phyloP scores from a whole-genome alignment of 140 eudicot genomes.

The Bidens hawaiensis region DNA sequence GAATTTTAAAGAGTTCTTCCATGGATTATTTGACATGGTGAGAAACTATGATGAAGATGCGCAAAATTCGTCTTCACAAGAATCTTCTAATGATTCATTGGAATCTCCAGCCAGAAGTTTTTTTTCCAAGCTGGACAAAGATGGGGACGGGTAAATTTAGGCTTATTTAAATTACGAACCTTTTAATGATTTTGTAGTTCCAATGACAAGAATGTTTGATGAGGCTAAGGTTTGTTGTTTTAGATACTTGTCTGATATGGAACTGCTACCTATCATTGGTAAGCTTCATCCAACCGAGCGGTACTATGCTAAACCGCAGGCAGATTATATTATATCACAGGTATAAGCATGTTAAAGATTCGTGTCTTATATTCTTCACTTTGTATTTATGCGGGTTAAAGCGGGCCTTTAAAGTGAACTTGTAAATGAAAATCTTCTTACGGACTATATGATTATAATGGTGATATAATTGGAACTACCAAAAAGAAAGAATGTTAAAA shows the following conservation, averaged over 20 bases:
- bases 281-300: conserved; percentile 94
- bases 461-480: too few species aligned
- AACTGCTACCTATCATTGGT: conserved; percentile 76
- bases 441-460: too few species aligned
- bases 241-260: conserved; percentile 70
- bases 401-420: too few species aligned
- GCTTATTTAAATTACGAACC: conserved; percentile 2
- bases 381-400: too few species aligned
- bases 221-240: conserved; percentile 11
- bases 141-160: conserved; percentile 72
- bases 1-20: conserved; percentile 79
- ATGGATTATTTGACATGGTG: conserved; percentile 84
- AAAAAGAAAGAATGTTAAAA: too few species aligned
- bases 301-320: conserved; percentile 92
- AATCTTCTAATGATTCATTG: conserved; percentile 31
- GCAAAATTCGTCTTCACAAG: conserved; percentile 53
- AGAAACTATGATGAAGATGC: conserved; percentile 76
- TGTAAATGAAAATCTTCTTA: too few species aligned
- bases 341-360: conserved; percentile 27
- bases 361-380: too few species aligned
- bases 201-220: neutral
- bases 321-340: conserved; percentile 88
- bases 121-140: conserved; percentile 86
- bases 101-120: conserved; percentile 75
- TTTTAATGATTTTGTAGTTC: neutral